These are phyloP conservation scores for Pythium sp. DNA, from an alignment of 352 stramenopile species.

Conservation along the genomic window DNA sequence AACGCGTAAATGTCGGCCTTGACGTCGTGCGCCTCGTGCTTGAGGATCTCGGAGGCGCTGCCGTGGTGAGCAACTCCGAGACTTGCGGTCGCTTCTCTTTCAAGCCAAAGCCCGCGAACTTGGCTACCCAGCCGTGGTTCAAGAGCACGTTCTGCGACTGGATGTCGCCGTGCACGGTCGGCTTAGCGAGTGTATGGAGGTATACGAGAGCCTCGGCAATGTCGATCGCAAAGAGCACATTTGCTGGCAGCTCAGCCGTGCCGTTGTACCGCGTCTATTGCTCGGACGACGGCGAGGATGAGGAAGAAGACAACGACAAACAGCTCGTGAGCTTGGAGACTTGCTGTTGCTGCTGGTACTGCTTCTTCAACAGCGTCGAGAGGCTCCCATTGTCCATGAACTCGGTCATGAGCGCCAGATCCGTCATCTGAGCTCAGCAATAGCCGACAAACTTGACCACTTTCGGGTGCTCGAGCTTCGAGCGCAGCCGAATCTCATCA, in stretches of 20 bases:
- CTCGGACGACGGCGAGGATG: constrained; percentile 7
- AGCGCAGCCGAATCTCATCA: constrained; percentile 19
- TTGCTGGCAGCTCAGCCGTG: constrained; percentile 3
- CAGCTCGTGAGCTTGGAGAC: background rate
- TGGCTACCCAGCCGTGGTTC: constrained; percentile 17
- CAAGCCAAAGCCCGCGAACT: constrained; percentile 16
- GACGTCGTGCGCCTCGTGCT: constrained; percentile 19
- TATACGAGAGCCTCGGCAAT: constrained; percentile 42
- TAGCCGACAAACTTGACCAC: constrained; percentile 27
- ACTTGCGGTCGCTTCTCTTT: constrained; percentile 1
- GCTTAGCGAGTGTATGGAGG: constrained; percentile 24
- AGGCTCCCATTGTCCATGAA: constrained; percentile 23
- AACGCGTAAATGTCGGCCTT: constrained; percentile 33
- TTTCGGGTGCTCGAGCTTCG: constrained; percentile 21
- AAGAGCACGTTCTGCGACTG: constrained; percentile 19
- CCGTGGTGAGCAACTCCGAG: constrained; percentile 21
- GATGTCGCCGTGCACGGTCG: constrained; percentile 17
- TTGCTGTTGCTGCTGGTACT: constrained; percentile 14
- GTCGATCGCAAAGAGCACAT: constrained; percentile 16
- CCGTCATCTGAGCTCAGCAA: constrained; percentile 21
- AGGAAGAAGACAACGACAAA: constrained; percentile 5
- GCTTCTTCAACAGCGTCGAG: constrained; percentile 14
- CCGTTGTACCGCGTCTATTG: constrained; percentile 4
- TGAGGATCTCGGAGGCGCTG: constrained; percentile 29
- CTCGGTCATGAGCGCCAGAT: constrained; percentile 27